Evolutionary conservation across 192 early-diverging fungal species (phyloP), one percentile per base, ranked within the genome.

Genomic region (Mycoemilia scoparia): DNA sequence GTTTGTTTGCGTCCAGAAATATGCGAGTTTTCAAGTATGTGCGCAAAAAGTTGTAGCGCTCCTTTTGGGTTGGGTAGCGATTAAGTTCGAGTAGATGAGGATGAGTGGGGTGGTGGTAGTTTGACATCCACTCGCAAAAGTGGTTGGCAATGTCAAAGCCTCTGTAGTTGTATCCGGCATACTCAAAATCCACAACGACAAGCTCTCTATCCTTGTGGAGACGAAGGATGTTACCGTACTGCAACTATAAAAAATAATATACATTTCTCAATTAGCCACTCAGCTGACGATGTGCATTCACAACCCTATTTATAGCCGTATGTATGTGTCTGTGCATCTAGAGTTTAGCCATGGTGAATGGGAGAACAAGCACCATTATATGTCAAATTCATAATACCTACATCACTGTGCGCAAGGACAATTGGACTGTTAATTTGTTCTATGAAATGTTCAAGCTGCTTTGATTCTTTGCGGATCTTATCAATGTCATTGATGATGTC

Each of bases 371-470:
- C 35, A 27, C n/a, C n/a, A n/a, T n/a, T n/a, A n/a, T n/a, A n/a
- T n/a, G n/a, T n/a, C n/a, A n/a, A n/a, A n/a, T 66, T 73, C 69
- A n/a, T n/a, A n/a, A n/a, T n/a, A n/a, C n/a, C n/a, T n/a, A n/a
- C n/a, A 45, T 91, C 87, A 38, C 82, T 87, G 48, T 91, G 87
- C n/a, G 75, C 73, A 64, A 91, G 87, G 9, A 91, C 81, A 0
- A 84, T 39, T 1, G 84, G 82, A 4, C 64, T 68, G 19, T 73
- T 66, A 0, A 64, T 34, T 13, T 46, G 41, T 2, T 62, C 66
- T 4, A 82, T 63, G 15, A 68, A 66, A 2, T 27, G 25, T 12
- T 56, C 36, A 14, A 89, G 32, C 24, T 39, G 48, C 11, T 40
- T 49, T 8, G 74, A 49, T 20, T 78, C 51, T 3, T 49, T 36